Evolutionary conservation across 2,329 filamentous ascomycete species (phyloP), one percentile per base, ranked within the genome.

Genomic region (Elsinoe fawcettii): DNA sequence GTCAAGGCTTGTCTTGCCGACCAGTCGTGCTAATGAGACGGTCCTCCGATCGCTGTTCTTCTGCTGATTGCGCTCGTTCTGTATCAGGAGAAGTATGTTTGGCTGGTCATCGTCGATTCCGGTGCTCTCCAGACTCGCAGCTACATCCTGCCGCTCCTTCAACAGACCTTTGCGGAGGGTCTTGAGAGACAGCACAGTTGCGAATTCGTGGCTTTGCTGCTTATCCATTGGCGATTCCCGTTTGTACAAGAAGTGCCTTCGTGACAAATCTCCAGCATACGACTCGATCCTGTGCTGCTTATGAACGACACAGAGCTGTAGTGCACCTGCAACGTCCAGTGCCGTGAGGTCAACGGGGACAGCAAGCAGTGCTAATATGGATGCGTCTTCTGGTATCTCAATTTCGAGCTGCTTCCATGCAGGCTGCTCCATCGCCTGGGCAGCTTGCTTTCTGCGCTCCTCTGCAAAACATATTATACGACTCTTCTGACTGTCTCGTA

Each of bases 381-480:
- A 46, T 20, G 51, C 23, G 23, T 51, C 49, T 11, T 56, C 54
- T 16, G 49, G 51, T 18, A 57, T 58, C 34, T 47, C 59, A n/a
- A 56, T 44, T 57, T 65, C 64, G 22, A 60, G 59, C 59, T 70
- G 66, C 43, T 60, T 60, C 54, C 62, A 67, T 2, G 56, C 47
- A n/a, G 66, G 63, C 30, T 61, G 64, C 1, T 59, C 57, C 12
- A 60, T 55, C 39, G 55, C 69, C 65, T 53, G 66, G 32, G 51
- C 44, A 14, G 63, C 63, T 9, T 57, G 71, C 68, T 60, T 69
- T 65, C 36, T 67, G 65, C 11, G 62, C 59, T 79, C 75, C 59
- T 84, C 81, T 16, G 74, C 69, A 58, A 83, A 83, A 59, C 75
- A 77, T 34, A 82, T 70, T 5, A 85, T 68, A 58, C 80, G 75